Evolutionary conservation across 2,329 filamentous ascomycete genomes (phyloP).

Genomic region (Pestalotiopsis sp.): DNA sequence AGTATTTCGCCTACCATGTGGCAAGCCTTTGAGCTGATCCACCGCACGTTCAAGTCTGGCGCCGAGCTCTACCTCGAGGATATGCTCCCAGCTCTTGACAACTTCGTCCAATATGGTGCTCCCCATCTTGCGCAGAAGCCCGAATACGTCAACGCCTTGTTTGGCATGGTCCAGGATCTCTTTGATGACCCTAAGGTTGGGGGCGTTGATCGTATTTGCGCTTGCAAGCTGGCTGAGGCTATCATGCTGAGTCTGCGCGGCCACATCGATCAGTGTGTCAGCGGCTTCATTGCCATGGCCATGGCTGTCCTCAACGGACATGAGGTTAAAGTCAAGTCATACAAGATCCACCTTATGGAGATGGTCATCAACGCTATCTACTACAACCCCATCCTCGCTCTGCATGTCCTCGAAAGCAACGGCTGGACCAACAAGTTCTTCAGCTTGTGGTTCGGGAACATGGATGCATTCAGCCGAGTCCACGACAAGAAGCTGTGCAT

Average conservation of each 20-base stretch:
- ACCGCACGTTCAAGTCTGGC: constrained; percentile 94
- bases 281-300: constrained; percentile 85
- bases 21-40: constrained; percentile 96
- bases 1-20: constrained; percentile 96
- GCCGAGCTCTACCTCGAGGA: constrained; percentile 97
- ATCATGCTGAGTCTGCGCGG: constrained; percentile 95
- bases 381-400: constrained; percentile 86
- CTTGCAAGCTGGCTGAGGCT: constrained; percentile 95
- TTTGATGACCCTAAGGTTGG: constrained; percentile 92
- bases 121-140: constrained; percentile 80
- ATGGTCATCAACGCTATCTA: constrained; percentile 98
- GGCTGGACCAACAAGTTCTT: constrained; percentile 99
- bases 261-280: constrained; percentile 84
- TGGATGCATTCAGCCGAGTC: constrained; percentile 88
- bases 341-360: constrained; percentile 96
- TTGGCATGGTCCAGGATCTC: constrained; percentile 93
- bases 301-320: constrained; percentile 79
- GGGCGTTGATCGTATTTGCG: constrained; percentile 92
- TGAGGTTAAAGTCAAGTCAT: constrained; percentile 87
- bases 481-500: constrained; percentile 99
- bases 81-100: constrained; percentile 97
- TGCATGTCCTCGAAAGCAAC: constrained; percentile 87
- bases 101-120: constrained; percentile 93
- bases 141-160: constrained; percentile 83
- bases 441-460: constrained; percentile 96